Percentiles rank a stretch among this genome's conserved stretches.
Evolutionary conservation across 306 rosid species (phyloP).

Genomic region (Acacia melanoxylon): DNA sequence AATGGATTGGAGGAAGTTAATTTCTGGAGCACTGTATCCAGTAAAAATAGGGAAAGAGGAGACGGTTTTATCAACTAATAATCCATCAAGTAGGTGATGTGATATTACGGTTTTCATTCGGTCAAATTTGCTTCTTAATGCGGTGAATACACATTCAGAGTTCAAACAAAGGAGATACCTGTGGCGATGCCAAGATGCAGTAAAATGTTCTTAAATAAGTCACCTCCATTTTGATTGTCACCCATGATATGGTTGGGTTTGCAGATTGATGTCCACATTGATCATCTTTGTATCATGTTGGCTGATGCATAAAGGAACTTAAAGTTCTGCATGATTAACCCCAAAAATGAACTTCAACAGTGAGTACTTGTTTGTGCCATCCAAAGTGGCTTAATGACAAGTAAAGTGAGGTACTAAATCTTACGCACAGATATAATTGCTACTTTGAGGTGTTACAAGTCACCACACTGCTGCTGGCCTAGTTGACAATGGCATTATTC

Average conservation of each 20-base stretch:
- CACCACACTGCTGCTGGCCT: neutral
- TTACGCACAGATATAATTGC: neutral
- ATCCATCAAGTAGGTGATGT: slow-evolving; percentile 21
- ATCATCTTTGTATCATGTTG: neutral
- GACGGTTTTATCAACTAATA: neutral
- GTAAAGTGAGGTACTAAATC: neutral
- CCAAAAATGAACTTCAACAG: neutral
- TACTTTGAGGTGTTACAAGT: slow-evolving; percentile 3
- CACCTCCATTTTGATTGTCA: slow-evolving; percentile 11
- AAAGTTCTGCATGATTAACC: slow-evolving; percentile 5
- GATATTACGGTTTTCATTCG: slow-evolving; percentile 8
- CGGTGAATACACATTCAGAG: neutral
- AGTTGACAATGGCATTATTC: slow-evolving; percentile 5
- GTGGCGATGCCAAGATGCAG: slow-evolving; percentile 2
- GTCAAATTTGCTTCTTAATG: neutral
- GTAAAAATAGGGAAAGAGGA: neutral
- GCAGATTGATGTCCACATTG: slow-evolving; percentile 16
- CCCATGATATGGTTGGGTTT: neutral
- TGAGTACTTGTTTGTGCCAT: neutral
- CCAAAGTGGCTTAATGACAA: neutral
- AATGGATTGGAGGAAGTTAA: neutral
- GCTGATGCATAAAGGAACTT: neutral
- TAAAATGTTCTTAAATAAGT: neutral
- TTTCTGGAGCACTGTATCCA: neutral
- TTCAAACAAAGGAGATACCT: slow-evolving; percentile 3